Percentiles rank a stretch among this genome's conserved stretches.
phyloP scores from a whole-genome alignment of 2,329 filamentous ascomycete species.

The Colletotrichum higginsianum region DNA sequence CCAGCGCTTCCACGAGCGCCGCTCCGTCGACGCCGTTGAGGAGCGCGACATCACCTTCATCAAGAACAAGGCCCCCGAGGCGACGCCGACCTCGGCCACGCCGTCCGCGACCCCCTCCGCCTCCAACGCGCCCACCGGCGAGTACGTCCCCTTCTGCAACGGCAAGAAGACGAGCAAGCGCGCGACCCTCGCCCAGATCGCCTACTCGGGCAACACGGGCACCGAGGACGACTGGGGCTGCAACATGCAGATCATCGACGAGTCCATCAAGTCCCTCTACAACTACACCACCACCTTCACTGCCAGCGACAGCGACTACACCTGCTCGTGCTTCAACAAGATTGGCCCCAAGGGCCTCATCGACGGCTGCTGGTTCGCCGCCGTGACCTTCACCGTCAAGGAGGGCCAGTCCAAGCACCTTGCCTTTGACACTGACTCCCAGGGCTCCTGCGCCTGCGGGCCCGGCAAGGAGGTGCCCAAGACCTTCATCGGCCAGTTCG shows the following conservation, averaged over 20 bases:
- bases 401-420: slow-evolving; percentile 55
- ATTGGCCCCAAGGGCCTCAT: slow-evolving; percentile 61
- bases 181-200: slow-evolving; percentile 62
- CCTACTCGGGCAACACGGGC: slow-evolving; percentile 65
- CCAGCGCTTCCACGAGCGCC: slow-evolving; percentile 49
- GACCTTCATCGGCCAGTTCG: slow-evolving; percentile 58
- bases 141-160: slow-evolving; percentile 51
- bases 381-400: slow-evolving; percentile 59
- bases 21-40: slow-evolving; percentile 24
- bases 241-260: slow-evolving; percentile 65
- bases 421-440: slow-evolving; percentile 62
- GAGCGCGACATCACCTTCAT: slow-evolving; percentile 33
- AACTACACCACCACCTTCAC: slow-evolving; percentile 60
- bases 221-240: slow-evolving; percentile 60
- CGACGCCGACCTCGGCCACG: slow-evolving; percentile 5
- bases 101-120: slow-evolving; percentile 52
- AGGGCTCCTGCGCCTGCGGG: slow-evolving; percentile 64
- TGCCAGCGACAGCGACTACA: slow-evolving; percentile 53
- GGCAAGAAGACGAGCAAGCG: slow-evolving; percentile 58
- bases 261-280: slow-evolving; percentile 56
- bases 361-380: slow-evolving; percentile 65
- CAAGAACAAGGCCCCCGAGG: slow-evolving; percentile 26
- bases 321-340: slow-evolving; percentile 67
- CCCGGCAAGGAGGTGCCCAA: slow-evolving; percentile 49
- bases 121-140: slow-evolving; percentile 49